Base-by-base conservation (phyloP, 495 filamentous ascomycete species). In the Aspergillus ellipticus region DNA sequence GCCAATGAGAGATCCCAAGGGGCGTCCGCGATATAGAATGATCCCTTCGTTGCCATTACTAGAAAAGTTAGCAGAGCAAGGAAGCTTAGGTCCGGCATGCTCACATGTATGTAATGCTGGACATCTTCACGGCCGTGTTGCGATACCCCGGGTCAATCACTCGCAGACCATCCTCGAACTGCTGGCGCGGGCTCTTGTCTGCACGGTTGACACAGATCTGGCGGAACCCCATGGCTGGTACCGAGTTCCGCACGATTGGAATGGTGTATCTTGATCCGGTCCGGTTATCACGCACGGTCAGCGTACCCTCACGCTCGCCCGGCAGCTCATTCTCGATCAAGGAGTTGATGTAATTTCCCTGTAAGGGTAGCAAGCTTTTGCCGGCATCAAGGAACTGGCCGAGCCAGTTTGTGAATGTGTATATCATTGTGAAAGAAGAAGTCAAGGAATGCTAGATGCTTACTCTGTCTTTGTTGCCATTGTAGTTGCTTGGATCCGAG, bases 91-190 rank as follows among this genome's bases (percentile, higher is more conserved):
- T 15, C 13, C 35, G 35, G n/a, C 3, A 37, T 15, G 13, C 35
- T 4, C 5, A 39, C 35, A 39, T 39, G 35, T 72, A 75, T 4
- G 78, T 79, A 51, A 82, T 75, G 19, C 60, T 63, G 16, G 66
- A 70, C 53, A 68, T 54, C 24, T 66, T 71, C 8, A 74, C 74
- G 1, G 76, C 77, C 11, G 79, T 81, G 56, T 81, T 80, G 37
- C 65, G 59, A 59, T 71, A 81, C 1, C 72, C 79, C 5, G 72
- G 71, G 58, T 81, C 79, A 19, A 72, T 68, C 10, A 81, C 55
- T 9, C 70, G 59, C 6, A 81, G 67, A 0, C 76, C 76, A 11
- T 49, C 24, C 6, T 59, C 26, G 5, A 39, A 39, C 35, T 39
- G 35, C 35, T 3, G 13, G 8, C n/a, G 47, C 4, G 15, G 26